A percentile compares a stretch with the other conserved stretches of the same genome.
These are phyloP conservation scores for Penicillium griseofulvum DNA, from an alignment of 2,329 filamentous ascomycete genomes.

Conservation along the genomic window DNA sequence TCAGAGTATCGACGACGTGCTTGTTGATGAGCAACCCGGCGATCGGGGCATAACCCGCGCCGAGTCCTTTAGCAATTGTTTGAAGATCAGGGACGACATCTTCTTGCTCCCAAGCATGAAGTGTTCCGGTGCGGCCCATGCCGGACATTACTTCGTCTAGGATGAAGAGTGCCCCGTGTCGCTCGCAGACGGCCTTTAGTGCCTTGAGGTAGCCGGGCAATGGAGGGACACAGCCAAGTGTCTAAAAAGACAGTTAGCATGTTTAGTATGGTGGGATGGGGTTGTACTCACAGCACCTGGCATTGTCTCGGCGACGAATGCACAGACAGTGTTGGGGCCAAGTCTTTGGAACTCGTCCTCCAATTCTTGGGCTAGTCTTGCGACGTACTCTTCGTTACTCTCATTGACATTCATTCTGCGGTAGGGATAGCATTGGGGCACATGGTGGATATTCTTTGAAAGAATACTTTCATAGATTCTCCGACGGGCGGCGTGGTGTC, in stretches of 20 bases:
- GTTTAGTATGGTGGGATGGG: fast-evolving
- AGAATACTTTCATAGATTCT: conserved; percentile 60
- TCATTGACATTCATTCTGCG: conserved; percentile 53
- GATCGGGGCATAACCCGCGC: conserved; percentile 54
- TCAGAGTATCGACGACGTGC: conserved; percentile 48
- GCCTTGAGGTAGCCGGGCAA: conserved; percentile 56
- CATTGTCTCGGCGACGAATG: conserved; percentile 61
- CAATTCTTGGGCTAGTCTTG: conserved; percentile 59
- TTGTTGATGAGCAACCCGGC: conserved; percentile 52
- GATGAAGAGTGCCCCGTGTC: conserved; percentile 53
- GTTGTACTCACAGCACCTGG: conserved; percentile 43
- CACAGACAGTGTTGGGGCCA: conserved; percentile 64
- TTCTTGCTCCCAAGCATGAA: conserved; percentile 58
- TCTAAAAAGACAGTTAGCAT: conserved; percentile 16
- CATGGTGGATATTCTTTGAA: conserved; percentile 52
- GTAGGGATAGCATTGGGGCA: conserved; percentile 65
- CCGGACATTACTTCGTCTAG: conserved; percentile 55
- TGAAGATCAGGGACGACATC: conserved; percentile 55
- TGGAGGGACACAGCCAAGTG: conserved; percentile 53
- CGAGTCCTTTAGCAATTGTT: conserved; percentile 58
- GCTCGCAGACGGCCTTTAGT: conserved; percentile 54
- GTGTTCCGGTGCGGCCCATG: conserved; percentile 53
- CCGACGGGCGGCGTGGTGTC: conserved; percentile 59
- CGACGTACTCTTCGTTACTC: conserved; percentile 56
- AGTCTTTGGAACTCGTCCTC: conserved; percentile 62